Percentiles rank a stretch among this genome's conserved stretches.
These are phyloP conservation scores for Fusarium keratoplasticum DNA, from an alignment of 2,329 filamentous ascomycete genomes.

Conservation along the genomic window DNA sequence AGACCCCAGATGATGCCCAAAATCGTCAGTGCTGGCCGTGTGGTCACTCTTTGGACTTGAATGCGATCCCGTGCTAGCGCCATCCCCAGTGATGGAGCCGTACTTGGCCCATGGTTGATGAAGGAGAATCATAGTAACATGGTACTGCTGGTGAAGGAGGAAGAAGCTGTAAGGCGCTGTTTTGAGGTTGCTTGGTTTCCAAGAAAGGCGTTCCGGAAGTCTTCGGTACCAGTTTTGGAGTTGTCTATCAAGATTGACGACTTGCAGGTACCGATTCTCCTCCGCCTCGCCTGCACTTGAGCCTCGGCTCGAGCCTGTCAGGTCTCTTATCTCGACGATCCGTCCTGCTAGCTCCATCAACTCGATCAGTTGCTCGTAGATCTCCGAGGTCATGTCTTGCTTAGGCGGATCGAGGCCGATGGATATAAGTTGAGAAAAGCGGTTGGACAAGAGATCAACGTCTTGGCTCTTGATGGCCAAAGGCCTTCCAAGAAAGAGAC, in stretches of 20 bases:
- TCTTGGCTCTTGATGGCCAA: constrained; percentile 65
- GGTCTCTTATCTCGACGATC: constrained; percentile 59
- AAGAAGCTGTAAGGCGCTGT: constrained; percentile 64
- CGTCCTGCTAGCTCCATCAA: constrained; percentile 67
- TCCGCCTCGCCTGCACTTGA: constrained; percentile 49
- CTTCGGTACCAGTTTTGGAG: constrained; percentile 66
- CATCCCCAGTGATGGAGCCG: constrained; percentile 51
- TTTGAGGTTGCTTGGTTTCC: constrained; percentile 63
- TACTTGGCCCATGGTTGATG: constrained; percentile 66
- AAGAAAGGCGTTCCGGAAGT: constrained; percentile 60
- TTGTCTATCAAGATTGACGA: constrained; percentile 63
- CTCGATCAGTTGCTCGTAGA: constrained; percentile 64
- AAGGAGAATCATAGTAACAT: constrained; percentile 63
- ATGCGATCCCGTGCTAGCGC: constrained; percentile 47
- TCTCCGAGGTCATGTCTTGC: constrained; percentile 46
- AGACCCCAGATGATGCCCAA: constrained; percentile 30
- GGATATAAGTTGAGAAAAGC: constrained; percentile 57
- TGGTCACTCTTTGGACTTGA: constrained; percentile 46
- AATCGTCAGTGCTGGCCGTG: constrained; percentile 23
- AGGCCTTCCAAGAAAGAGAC: constrained; percentile 65
- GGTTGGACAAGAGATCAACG: constrained; percentile 59
- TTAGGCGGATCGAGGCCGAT: constrained; percentile 36
- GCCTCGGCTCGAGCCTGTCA: constrained; percentile 50
- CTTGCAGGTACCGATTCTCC: constrained; percentile 61
- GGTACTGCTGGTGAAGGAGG: constrained; percentile 67